phyloP scores from a whole-genome alignment of 495 filamentous ascomycete genomes.

The Durotheca rogersii region DNA sequence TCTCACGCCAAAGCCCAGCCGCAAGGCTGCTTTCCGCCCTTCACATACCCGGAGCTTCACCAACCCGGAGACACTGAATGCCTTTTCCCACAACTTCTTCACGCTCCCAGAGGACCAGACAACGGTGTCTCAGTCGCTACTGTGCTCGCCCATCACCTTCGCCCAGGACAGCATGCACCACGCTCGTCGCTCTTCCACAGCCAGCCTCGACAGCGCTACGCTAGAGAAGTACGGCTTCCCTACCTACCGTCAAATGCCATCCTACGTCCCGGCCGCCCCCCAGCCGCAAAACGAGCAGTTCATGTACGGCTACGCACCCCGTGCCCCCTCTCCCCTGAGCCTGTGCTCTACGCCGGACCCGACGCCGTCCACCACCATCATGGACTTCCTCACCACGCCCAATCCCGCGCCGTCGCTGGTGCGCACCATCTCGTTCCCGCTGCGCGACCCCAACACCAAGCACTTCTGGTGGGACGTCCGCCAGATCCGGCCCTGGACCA shows the following conservation, averaged over 20 bases:
- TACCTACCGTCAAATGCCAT: slow-evolving; percentile 75
- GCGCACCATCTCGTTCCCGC: slow-evolving; percentile 70
- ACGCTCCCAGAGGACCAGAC: slow-evolving; percentile 39
- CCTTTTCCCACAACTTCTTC: slow-evolving; percentile 52
- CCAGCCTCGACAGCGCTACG: slow-evolving; percentile 65
- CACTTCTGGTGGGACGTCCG: slow-evolving; percentile 96
- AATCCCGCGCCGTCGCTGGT: slow-evolving; percentile 83
- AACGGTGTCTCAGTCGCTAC: slow-evolving; percentile 44
- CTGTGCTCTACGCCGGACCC: slow-evolving; percentile 45
- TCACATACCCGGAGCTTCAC: slow-evolving; percentile 65
- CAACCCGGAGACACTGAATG: slow-evolving; percentile 58
- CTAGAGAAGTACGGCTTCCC: slow-evolving; percentile 74
- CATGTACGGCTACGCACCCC: slow-evolving; percentile 47
- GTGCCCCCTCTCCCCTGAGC: slow-evolving; percentile 53
- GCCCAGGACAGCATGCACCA: slow-evolving; percentile 49
- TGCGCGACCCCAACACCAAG: slow-evolving; percentile 67
- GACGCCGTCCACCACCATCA: slow-evolving; percentile 65
- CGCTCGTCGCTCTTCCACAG: slow-evolving; percentile 65
- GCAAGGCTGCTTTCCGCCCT: slow-evolving; percentile 44
- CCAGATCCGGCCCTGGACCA: slow-evolving; percentile 77
- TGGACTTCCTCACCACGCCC: slow-evolving; percentile 72
- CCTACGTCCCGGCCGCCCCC: slow-evolving; percentile 56
- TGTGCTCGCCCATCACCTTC: slow-evolving; percentile 69
- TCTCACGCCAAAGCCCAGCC: slow-evolving; percentile 28
- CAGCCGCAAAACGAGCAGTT: slow-evolving; percentile 45